Percentiles rank a stretch among this genome's conserved stretches.
These are phyloP conservation scores for Salix caprea DNA, from an alignment of 345 rosid species.

Conservation along the genomic window DNA sequence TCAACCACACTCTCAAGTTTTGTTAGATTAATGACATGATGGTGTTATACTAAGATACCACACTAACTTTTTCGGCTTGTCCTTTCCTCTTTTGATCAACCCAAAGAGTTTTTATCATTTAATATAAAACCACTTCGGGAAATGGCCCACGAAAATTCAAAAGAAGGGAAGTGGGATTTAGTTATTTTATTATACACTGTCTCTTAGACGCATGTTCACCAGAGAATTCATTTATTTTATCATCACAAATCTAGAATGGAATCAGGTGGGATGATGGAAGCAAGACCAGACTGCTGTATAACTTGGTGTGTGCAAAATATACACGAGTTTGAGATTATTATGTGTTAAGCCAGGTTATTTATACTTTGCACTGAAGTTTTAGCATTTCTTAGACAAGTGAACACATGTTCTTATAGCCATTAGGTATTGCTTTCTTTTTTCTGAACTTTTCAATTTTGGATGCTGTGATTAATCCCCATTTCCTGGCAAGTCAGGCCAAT, in stretches of 20 bases:
- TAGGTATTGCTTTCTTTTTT: neutral
- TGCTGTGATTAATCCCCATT: neutral
- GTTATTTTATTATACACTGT: no score
- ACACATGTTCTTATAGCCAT: neutral
- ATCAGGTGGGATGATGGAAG: neutral
- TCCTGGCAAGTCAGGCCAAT: neutral
- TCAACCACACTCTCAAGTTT: neutral
- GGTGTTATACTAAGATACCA: neutral
- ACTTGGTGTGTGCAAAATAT: neutral
- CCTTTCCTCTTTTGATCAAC: slow-evolving; percentile 9
- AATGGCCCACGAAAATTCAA: neutral
- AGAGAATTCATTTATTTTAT: neutral
- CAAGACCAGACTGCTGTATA: neutral
- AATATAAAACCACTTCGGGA: slow-evolving; percentile 1
- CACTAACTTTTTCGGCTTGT: neutral
- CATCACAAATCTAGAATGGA: neutral
- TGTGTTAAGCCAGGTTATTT: neutral
- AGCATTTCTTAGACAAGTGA: neutral
- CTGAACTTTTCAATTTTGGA: neutral
- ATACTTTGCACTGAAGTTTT: neutral
- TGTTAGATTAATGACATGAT: neutral
- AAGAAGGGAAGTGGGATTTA: neutral
- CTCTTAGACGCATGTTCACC: neutral
- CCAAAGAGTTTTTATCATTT: neutral
- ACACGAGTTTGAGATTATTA: neutral